Percentiles rank a stretch among this genome's conserved stretches.
Conservation (phyloP, 306 rosid genomes). For the Vachellia collinsii region DNA sequence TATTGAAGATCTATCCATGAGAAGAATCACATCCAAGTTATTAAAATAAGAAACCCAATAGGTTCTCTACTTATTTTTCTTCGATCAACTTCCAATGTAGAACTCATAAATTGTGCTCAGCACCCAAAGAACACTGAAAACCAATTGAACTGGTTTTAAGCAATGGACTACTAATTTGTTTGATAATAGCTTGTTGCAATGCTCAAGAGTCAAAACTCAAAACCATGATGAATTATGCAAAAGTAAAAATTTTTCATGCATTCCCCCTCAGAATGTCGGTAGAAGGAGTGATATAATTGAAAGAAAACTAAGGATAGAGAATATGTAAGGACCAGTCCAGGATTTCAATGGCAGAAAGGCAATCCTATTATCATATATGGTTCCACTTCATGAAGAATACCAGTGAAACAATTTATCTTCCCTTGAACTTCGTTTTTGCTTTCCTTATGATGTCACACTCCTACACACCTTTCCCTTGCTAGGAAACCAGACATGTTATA, state of each 20-base stretch:
- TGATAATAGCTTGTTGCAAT: not conserved
- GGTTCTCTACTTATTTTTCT: not conserved
- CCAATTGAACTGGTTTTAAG: not conserved
- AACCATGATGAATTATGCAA: not conserved
- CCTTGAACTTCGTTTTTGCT: not conserved
- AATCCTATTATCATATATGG: constrained; percentile 1
- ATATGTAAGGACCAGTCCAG: constrained; percentile 8
- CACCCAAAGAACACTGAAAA: not conserved
- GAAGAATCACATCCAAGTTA: not conserved
- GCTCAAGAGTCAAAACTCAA: not conserved
- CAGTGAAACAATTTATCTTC: constrained; percentile 13
- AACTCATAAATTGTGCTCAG: not conserved
- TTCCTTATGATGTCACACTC: not conserved
- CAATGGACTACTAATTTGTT: not conserved
- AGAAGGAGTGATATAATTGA: not conserved
- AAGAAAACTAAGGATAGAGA: not conserved
- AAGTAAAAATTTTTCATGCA: no score
- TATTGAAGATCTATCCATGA: not conserved
- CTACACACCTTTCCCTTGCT: not conserved
- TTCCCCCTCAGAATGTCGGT: not conserved
- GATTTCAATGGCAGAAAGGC: constrained; percentile 12
- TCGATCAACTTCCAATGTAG: not conserved
- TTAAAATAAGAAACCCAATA: not conserved
- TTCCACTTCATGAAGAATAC: not conserved
- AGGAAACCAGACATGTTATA: constrained; percentile 14